Base-by-base conservation (phyloP, 2,329 filamentous ascomycete genomes). In the Pezizomycotina sp. region DNA sequence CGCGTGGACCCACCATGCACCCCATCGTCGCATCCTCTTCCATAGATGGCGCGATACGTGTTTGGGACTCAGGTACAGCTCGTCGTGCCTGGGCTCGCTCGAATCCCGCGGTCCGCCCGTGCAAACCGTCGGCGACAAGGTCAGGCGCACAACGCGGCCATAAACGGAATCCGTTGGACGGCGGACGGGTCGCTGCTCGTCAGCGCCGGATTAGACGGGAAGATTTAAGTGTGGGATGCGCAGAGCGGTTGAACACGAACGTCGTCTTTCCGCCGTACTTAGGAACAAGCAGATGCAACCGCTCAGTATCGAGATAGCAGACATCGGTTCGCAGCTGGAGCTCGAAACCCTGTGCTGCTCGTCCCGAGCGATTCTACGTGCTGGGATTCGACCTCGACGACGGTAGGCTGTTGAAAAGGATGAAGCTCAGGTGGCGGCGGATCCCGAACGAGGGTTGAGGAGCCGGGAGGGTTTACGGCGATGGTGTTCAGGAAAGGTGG, bases 1-100 rank as follows among this genome's bases (percentile, higher is more conserved):
- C 1, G 67, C 73, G 3, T 95, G 89, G 89, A 38, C 84, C 84
- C 0, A 68, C 70, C 4, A 65, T 76, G 30, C 79, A 84, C 29
- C 70, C 92, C 52, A 63, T 91, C 3, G 66, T 95, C 2, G 80
- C 77, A 6, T 86, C 79, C 32, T 82, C 80, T 1, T 78, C 81
- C n/a, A 70, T 74, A 1, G 84, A 95, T 53, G 84, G 84, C 13
- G 76, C 72, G 6, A 72, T 84, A 2, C 71, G 83, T 14, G 62
- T 93, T 22, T 95, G 86, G 75, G 86, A 95, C 54, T 93, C 16
- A 68, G 86, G 3, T 73, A 79, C 20, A 78, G 80, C 19, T 76
- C 77, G 13, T 75, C 74, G 5, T 71, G 77, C 13, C 63, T 95
- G 20, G 81, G 75, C 0, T 66, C 77, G 25, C 64, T 95, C 2